Evolutionary conservation across 1,139 yeast genomes (phyloP).

Genomic region (Suhomyces atakaporum): DNA sequence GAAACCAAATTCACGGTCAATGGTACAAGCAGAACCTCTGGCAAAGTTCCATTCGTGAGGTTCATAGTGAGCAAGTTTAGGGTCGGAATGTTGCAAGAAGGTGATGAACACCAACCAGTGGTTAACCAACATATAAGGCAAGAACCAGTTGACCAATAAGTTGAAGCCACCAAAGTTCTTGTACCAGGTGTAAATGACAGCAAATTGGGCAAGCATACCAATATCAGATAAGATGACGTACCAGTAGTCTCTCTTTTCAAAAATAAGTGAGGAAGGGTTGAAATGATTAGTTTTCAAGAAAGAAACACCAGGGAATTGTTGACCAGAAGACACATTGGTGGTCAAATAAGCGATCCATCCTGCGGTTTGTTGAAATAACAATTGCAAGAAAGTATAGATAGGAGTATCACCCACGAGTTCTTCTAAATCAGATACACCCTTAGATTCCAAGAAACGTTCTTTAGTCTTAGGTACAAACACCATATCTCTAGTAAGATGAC

Average conservation of each 20-base stretch:
- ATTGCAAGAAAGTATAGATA: constrained; percentile 52
- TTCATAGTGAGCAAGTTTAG: constrained; percentile 77
- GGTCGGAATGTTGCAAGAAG: constrained; percentile 82
- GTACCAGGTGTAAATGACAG: constrained; percentile 64
- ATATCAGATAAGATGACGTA: constrained; percentile 70
- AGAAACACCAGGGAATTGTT: constrained; percentile 56
- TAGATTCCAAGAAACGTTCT: constrained; percentile 49
- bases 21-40: constrained; percentile 86
- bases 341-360: constrained; percentile 72
- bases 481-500: constrained; percentile 78
- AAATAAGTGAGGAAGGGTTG: constrained; percentile 71
- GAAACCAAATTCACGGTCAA: constrained; percentile 82
- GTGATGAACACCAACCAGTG: constrained; percentile 91
- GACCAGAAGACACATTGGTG: constrained; percentile 74
- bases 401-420: constrained; percentile 79
- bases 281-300: constrained; percentile 57
- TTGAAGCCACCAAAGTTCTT: constrained; percentile 63
- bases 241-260: constrained; percentile 70
- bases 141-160: constrained; percentile 67
- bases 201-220: constrained; percentile 59
- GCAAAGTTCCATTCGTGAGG: constrained; percentile 80
- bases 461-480: constrained; percentile 76
- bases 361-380: constrained; percentile 71
- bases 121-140: constrained; percentile 81
- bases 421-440: constrained; percentile 45